Evolutionary conservation across 169 alveolate genomes (phyloP).

Genomic region (Amoebophrya sp.): DNA sequence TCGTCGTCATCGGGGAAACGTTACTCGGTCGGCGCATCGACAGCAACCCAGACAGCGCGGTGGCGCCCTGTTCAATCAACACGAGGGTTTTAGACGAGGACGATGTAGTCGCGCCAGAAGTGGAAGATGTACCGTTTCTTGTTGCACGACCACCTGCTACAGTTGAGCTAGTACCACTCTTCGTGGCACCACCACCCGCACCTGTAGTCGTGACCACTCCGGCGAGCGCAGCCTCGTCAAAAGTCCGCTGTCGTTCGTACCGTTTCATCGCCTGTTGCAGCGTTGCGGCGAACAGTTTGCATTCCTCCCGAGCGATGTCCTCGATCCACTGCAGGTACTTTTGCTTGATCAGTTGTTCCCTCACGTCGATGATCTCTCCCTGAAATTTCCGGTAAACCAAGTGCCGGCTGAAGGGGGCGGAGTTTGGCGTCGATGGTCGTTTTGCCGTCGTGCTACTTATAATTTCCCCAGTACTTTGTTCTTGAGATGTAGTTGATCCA

Average conservation of each 20-base stretch:
- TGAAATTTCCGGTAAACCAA: not conserved
- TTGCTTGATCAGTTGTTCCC: not conserved
- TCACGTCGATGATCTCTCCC: not conserved
- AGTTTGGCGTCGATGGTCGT: not conserved
- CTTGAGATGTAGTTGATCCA: not conserved
- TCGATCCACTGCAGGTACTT: not conserved
- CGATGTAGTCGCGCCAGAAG: not conserved
- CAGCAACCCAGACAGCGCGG: not conserved
- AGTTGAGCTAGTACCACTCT: not conserved
- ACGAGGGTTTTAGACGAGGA: not conserved
- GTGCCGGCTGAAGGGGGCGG: conserved; percentile 10
- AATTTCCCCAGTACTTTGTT: not conserved
- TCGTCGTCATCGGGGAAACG: conserved; percentile 1
- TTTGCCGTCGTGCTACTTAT: not conserved
- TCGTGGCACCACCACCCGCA: not conserved
- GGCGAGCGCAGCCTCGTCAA: conserved; percentile 6
- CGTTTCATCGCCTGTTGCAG: not conserved
- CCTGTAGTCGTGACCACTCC: not conserved
- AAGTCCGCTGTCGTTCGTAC: not conserved
- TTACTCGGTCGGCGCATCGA: conserved; percentile 1
- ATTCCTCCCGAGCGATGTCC: conserved; percentile 1
- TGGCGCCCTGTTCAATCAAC: not conserved
- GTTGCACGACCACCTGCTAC: conserved; percentile 1
- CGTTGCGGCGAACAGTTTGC: conserved; percentile 1
- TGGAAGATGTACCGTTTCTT: not conserved